A percentile compares a stretch with the other conserved stretches of the same genome.
These are phyloP conservation scores for Russula earlei DNA, from an alignment of 768 basidiomycete genomes.

Conservation along the genomic window DNA sequence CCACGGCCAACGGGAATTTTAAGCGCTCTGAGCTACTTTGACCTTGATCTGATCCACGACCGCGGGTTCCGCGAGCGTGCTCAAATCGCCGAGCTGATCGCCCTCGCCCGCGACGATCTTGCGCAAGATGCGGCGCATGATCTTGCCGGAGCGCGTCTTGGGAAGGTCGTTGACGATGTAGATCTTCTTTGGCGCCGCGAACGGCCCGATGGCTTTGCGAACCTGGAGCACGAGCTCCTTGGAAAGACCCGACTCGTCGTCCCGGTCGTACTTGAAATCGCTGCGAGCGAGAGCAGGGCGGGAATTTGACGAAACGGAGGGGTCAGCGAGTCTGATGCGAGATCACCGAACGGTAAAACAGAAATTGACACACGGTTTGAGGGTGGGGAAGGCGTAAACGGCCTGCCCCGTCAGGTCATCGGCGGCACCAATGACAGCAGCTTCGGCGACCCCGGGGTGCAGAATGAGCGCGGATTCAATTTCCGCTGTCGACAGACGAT, in stretches of 20 bases:
- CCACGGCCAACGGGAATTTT: neutral
- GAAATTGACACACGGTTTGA: constrained; percentile 72
- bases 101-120: constrained; percentile 94
- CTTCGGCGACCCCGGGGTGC: constrained; percentile 93
- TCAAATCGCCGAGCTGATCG: constrained; percentile 92
- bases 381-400: constrained; percentile 87
- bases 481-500: constrained; percentile 94
- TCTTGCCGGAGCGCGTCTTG: constrained; percentile 95
- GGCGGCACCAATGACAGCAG: constrained; percentile 80
- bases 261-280: constrained; percentile 69
- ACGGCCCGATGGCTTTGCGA: constrained; percentile 95
- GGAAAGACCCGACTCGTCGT: constrained; percentile 55
- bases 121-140: constrained; percentile 92
- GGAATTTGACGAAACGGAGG: neutral
- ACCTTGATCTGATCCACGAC: constrained; percentile 80
- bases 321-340: neutral
- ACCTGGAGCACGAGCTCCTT: constrained; percentile 95
- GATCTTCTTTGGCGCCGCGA: constrained; percentile 93
- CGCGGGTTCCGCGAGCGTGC: constrained; percentile 82
- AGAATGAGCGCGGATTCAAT: constrained; percentile 95
- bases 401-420: constrained; percentile 91
- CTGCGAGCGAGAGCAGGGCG: constrained; percentile 26
- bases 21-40: constrained; percentile 45
- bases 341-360: neutral
- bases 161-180: constrained; percentile 77